Evolutionary conservation across 1,284 basidiomycete genomes (phyloP).

Genomic region (Hypsizygus ulmarius): DNA sequence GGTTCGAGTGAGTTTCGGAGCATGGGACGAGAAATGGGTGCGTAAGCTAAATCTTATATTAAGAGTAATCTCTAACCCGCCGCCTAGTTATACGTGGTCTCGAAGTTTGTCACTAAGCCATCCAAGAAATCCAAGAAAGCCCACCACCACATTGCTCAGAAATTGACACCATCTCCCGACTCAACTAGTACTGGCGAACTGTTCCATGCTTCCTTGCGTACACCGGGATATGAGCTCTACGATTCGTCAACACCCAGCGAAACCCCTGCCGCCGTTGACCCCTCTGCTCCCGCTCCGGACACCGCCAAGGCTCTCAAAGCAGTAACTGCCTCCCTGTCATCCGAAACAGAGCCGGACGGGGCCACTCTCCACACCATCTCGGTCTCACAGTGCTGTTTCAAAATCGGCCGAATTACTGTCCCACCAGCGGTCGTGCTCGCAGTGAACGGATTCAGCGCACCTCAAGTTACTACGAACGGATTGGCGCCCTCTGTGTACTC

Average conservation of each 20-base stretch:
- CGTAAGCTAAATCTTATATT: background rate
- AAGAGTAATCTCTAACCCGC: background rate
- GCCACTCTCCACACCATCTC: constrained; percentile 65
- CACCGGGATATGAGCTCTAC: constrained; percentile 18
- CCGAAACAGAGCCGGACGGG: constrained; percentile 51
- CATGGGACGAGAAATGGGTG: constrained; percentile 90
- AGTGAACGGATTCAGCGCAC: constrained; percentile 48
- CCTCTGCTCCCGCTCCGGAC: constrained; percentile 13
- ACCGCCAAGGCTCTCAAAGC: constrained; percentile 33
- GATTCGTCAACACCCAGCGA: constrained; percentile 19
- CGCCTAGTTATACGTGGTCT: constrained; percentile 57
- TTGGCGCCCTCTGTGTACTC: constrained; percentile 33
- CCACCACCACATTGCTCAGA: constrained; percentile 15
- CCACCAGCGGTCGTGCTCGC: constrained; percentile 64
- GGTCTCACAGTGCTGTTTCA: constrained; percentile 72
- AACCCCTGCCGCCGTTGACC: background rate
- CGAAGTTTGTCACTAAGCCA: constrained; percentile 65
- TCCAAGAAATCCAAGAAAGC: constrained; percentile 33
- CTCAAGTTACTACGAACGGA: constrained; percentile 22
- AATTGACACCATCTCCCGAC: constrained; percentile 21
- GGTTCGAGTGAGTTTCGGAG: constrained; percentile 60
- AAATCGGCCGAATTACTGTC: constrained; percentile 71
- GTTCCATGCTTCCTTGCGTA: constrained; percentile 20
- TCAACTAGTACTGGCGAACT: constrained; percentile 22
- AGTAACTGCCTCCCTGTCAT: constrained; percentile 33